Base-by-base conservation (phyloP, 371 early-diverging fungal genomes). In the Amoeboradix gromovi region DNA sequence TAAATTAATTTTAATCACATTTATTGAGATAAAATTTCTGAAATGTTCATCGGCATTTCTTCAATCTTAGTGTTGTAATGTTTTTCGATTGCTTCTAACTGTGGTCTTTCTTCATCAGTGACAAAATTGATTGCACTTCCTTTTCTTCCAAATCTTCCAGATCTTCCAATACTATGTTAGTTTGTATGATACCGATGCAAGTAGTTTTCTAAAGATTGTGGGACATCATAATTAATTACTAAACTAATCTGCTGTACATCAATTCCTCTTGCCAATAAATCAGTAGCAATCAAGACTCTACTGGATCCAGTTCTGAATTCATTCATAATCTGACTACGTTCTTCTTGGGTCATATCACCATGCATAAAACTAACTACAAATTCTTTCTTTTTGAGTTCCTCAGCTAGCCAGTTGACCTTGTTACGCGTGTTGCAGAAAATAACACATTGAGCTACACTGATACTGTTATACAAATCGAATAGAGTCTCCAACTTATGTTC, bases 81-180 rank as follows among this genome's bases (percentile, higher is more conserved):
- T 73, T 85, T 84, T 77, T 93, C 92, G 73, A 96, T 92, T 72
- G 90, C 89, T 70, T 88, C 85, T 70, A 95, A 77, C 74, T 85
- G 83, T 71, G 82, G 80, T 68, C 85, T 78, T 75, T 95, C 97
- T 22, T 93, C 92, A 71, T 83, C 81, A 69, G 86, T 87, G 70
- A 97, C 88, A 83, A 97, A 88, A 83, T 95, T 95, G 77, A 96
- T 91, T 68, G 97, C 96, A 68, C 92, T 88, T 83, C 97, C 97
- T 82, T 91, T 94, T 77, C 94, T 87, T 69, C 96, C 96, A 74
- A 91, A 96, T 80, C 97, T 87, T 71, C 96, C 95, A 69, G 90
- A 87, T 78, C 97, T 86, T 83, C 97, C 97, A 74, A 95, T 93
- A 75, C 86, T 79, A 70, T 28, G 48, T 65, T 31, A 68, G 30